Evolutionary conservation across 192 early-diverging fungal genomes (phyloP).

Genomic region (Polychytrium aggregatum): DNA sequence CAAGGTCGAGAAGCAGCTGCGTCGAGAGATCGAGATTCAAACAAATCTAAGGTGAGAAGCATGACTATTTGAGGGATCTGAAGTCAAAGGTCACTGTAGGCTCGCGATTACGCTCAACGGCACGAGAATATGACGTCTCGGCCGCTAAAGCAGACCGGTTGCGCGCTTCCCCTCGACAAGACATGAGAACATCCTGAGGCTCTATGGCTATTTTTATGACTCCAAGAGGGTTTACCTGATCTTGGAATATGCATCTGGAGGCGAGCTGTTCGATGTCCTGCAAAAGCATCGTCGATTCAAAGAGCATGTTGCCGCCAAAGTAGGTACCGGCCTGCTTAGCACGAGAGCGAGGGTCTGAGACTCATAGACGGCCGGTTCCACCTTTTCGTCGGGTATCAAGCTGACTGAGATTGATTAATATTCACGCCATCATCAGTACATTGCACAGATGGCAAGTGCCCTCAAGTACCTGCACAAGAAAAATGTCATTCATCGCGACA

Average conservation of each 20-base stretch:
- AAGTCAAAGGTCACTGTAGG: too few species aligned
- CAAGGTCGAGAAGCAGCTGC: conserved; percentile 80
- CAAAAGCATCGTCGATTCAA: conserved; percentile 55
- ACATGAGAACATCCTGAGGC: conserved; percentile 82
- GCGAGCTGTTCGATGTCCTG: conserved; percentile 83
- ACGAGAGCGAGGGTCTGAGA: too few species aligned
- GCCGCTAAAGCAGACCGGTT: too few species aligned
- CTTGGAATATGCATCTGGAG: conserved; percentile 85
- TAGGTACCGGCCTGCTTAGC: too few species aligned
- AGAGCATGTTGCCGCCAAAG: conserved; percentile 64
- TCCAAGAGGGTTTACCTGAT: conserved; percentile 84
- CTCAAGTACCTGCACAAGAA: conserved; percentile 80
- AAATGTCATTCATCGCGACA: conserved; percentile 89
- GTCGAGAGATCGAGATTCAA: conserved; percentile 93
- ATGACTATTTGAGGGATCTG: too few species aligned
- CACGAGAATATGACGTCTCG: too few species aligned
- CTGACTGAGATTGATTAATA: too few species aligned
- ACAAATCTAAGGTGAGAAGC: conserved; percentile 65
- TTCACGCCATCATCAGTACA: conserved; percentile 55
- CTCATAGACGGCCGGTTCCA: too few species aligned
- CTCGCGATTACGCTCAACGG: too few species aligned
- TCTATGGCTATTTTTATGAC: conserved; percentile 95
- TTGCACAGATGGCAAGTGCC: conserved; percentile 78
- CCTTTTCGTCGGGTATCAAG: too few species aligned
- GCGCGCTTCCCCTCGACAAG: conserved; percentile 24